Evolutionary conservation across 2,329 filamentous ascomycete genomes (phyloP).

Genomic region (Dactylellina leptospora): DNA sequence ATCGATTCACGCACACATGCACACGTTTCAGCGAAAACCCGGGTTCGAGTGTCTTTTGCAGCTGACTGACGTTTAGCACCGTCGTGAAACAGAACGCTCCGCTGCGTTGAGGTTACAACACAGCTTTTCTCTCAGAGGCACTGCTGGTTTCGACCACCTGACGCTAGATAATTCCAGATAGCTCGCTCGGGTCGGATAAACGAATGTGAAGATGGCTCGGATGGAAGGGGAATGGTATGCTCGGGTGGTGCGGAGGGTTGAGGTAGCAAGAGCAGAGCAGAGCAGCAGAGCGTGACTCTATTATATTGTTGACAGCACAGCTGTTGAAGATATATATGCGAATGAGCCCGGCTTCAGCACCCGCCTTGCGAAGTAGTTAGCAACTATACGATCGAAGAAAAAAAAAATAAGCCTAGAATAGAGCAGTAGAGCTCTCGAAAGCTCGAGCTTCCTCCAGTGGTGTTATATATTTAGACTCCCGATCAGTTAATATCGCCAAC

Average conservation of each 20-base stretch:
- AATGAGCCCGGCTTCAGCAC: conserved; percentile 38
- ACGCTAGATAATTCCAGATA: no score
- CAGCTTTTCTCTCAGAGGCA: not conserved
- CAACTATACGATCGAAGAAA: conserved; percentile 4
- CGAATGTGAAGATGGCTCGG: no score
- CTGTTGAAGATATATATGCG: conserved; percentile 2
- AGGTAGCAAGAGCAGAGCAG: not conserved
- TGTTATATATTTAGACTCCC: conserved; percentile 44
- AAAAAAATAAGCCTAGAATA: conserved; percentile 2
- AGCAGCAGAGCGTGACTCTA: no score
- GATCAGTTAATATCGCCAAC: conserved; percentile 39
- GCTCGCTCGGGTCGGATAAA: no score
- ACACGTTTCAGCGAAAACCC: not conserved
- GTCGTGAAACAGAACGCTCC: conserved; percentile 19
- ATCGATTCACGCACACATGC: not conserved
- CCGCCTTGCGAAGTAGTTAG: conserved; percentile 11
- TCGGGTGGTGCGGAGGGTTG: not conserved
- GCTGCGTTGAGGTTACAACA: conserved; percentile 9
- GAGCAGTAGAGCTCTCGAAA: conserved; percentile 5
- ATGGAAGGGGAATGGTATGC: no score
- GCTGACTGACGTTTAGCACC: no score
- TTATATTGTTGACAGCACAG: not conserved
- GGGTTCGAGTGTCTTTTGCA: not conserved
- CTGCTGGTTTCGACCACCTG: not conserved
- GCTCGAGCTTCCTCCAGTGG: conserved; percentile 17